These are phyloP conservation scores for Crithidia mellificae DNA, from an alignment of 208 protist genomes.

Conservation along the genomic window DNA sequence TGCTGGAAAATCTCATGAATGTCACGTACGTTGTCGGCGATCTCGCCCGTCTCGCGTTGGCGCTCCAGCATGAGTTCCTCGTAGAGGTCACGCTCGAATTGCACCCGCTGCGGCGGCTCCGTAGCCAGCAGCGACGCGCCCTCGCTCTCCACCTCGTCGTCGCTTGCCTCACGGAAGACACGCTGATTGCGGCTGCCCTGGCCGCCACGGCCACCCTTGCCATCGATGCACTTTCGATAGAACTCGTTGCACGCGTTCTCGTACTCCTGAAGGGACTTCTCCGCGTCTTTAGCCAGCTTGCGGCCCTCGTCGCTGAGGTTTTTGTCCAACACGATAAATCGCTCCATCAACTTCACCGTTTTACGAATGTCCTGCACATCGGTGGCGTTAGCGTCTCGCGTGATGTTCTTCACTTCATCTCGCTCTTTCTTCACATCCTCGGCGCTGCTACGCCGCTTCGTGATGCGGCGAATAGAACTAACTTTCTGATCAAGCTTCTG, in stretches of 20 bases:
- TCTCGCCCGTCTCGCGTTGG: conserved; percentile 74
- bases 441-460: conserved; percentile 67
- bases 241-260: conserved; percentile 79
- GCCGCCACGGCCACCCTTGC: conserved; percentile 58
- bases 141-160: conserved; percentile 42
- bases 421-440: conserved; percentile 75
- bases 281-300: conserved; percentile 76
- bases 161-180: conserved; percentile 25
- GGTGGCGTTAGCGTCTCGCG: conserved; percentile 46
- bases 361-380: conserved; percentile 81
- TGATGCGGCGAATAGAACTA: conserved; percentile 65
- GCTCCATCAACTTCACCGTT: conserved; percentile 64
- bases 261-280: conserved; percentile 67
- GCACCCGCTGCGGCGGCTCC: conserved; percentile 44
- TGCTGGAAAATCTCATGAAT: conserved; percentile 89
- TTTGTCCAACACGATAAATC: conserved; percentile 74
- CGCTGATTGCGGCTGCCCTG: conserved; percentile 22
- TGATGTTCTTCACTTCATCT: conserved; percentile 71
- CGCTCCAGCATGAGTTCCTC: conserved; percentile 87
- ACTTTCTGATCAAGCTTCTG: conserved; percentile 69
- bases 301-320: conserved; percentile 57
- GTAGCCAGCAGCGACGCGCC: conserved; percentile 8
- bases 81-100: conserved; percentile 80
- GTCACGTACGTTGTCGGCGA: conserved; percentile 83
- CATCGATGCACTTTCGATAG: conserved; percentile 78